Evolutionary conservation across 768 basidiomycete genomes (phyloP), one percentile per base, ranked within the genome.

Genomic region (Calocybe gangraenosa): DNA sequence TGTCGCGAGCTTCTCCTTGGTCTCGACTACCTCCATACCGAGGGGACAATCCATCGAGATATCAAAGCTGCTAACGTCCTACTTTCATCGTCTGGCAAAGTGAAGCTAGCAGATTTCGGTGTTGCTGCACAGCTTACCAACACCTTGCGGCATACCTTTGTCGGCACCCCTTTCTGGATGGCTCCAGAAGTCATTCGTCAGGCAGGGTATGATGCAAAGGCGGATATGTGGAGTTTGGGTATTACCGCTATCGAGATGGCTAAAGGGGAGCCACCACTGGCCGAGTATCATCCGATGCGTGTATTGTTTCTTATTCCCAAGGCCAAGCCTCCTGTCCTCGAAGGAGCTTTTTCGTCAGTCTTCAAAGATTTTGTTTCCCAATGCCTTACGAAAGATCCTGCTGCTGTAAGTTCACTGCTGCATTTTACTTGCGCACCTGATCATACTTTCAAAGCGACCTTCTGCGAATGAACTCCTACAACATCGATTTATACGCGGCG

Each of bases 231-330:
- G 95, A 93, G 90, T 61, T 69, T 98, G 40, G 95, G 95, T 17
- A 99, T 99, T 62, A 97, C 95, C 1, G 93, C 92, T 43, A 96
- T 97, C 40, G 95, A 97, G 71, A 86, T 99, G 85, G 94, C 95
- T 2, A 92, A 90, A 56, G 96, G 96, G 35, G 93, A 97, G 57
- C 96, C 96, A 0, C 96, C 96, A 7, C 66, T 97, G 46, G 88
- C 92, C 3, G 95, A 98, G 63, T 95, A 97, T 62, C 96, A 98
- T 58, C 96, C 94, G 0, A 98, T 98, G 96, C 81, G 96, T 21
- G 95, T 99, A 1, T 75, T 99, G 43, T 98, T 98, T 72, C 74
- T 98, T 38, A 99, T 98, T 51, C 96, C 96, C 2, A 96, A 97
- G 67, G 92, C 94, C 14, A 91, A 92, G 52, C 85, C 96, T 3